Conservation (phyloP, 1,284 basidiomycete genomes). For the Leccinum idahoense region DNA sequence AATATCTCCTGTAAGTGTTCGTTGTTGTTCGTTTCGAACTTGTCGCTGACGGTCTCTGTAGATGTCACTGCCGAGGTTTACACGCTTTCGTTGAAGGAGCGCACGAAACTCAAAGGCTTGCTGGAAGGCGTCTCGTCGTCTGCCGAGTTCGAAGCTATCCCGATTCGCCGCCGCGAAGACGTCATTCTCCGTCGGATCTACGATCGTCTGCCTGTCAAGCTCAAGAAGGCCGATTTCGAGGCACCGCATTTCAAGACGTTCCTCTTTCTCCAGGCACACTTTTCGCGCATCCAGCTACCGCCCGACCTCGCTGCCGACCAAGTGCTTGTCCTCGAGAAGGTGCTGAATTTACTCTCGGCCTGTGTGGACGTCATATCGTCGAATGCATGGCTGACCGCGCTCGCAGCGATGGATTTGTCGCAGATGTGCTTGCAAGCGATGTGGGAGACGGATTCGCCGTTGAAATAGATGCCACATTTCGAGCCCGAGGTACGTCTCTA, state of each 20-base stretch:
- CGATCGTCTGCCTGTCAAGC: slow-evolving; percentile 69
- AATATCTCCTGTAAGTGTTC: slow-evolving; percentile 73
- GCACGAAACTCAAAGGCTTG: slow-evolving; percentile 95
- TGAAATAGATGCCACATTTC: slow-evolving; percentile 96
- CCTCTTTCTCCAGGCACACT: slow-evolving; percentile 94
- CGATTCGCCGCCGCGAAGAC: slow-evolving; percentile 92
- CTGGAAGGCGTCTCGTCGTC: slow-evolving; percentile 66
- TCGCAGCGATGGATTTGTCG: slow-evolving; percentile 98
- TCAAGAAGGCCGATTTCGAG: slow-evolving; percentile 81
- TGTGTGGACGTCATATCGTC: slow-evolving; percentile 95
- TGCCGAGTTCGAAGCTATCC: slow-evolving; percentile 91
- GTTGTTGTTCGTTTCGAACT: neutral
- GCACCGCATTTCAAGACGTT: slow-evolving; percentile 98
- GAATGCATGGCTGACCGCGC: slow-evolving; percentile 90
- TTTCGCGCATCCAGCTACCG: slow-evolving; percentile 86
- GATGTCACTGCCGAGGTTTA: slow-evolving; percentile 97
- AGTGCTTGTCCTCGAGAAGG: slow-evolving; percentile 79
- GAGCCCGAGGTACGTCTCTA: slow-evolving; percentile 60
- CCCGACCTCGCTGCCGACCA: slow-evolving; percentile 94
- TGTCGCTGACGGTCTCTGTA: slow-evolving; percentile 20
- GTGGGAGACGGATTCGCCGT: slow-evolving; percentile 93
- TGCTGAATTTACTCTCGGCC: slow-evolving; percentile 85
- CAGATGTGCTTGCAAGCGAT: slow-evolving; percentile 99
- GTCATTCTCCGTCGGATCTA: slow-evolving; percentile 75
- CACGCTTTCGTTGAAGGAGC: slow-evolving; percentile 90